Evolutionary conservation across 73 alveolate genomes (phyloP).

Genomic region (Durusdinium trenchii): DNA sequence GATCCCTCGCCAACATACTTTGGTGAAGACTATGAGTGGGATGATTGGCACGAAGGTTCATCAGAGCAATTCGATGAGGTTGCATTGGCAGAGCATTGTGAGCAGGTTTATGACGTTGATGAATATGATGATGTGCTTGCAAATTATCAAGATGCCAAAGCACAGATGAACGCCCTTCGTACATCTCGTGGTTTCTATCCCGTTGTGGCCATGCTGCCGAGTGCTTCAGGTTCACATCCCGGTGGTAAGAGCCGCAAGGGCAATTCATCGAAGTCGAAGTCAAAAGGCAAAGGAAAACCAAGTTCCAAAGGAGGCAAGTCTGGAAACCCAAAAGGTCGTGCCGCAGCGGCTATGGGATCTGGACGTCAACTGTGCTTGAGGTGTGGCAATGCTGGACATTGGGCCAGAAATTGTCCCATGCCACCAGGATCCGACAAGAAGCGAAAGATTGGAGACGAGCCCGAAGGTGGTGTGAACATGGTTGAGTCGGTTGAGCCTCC

Average conservation of each 20-base stretch:
- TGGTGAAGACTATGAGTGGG: neutral
- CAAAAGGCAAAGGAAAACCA: neutral
- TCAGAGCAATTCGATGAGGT: neutral
- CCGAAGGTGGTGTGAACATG: neutral
- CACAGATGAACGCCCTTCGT: neutral
- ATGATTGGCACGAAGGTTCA: neutral
- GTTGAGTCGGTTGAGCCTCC: neutral
- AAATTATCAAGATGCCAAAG: neutral
- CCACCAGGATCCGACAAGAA: neutral
- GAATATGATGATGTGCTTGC: conserved; percentile 5
- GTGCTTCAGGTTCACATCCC: neutral
- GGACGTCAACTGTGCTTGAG: neutral
- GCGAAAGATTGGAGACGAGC: neutral
- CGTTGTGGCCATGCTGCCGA: conserved; percentile 2
- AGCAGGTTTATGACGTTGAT: neutral
- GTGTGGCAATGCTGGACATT: conserved; percentile 31
- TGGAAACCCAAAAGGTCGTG: neutral
- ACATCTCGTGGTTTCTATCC: conserved; percentile 7
- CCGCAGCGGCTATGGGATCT: neutral
- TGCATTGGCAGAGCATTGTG: neutral
- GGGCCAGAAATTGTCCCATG: neutral
- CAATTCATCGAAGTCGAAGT: neutral
- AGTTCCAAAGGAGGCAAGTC: neutral
- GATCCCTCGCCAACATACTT: neutral
- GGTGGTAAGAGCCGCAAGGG: neutral